Evolutionary conservation across 169 alveolate species (phyloP).

Genomic region (Babesia sp.): DNA sequence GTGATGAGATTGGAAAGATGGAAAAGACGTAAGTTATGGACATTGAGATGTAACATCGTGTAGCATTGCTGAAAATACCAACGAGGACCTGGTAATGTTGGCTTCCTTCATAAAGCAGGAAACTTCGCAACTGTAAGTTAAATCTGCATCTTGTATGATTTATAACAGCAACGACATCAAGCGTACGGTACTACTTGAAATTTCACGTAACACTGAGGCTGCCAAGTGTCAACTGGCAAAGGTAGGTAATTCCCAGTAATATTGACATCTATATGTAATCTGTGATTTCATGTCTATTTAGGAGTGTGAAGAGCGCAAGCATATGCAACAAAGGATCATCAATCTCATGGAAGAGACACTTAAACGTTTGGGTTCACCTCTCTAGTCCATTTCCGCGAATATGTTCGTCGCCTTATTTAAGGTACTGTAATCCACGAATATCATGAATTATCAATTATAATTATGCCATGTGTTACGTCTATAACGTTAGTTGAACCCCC

Average conservation of each 20-base stretch:
- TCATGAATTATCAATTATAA: too few relatives aligned
- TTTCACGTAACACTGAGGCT: conserved; percentile 18
- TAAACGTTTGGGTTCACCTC: conserved; percentile 59
- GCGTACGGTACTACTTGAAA: conserved; percentile 20
- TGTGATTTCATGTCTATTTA: not conserved
- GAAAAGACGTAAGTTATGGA: conserved; percentile 40
- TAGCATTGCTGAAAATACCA: conserved; percentile 42
- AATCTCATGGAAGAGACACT: conserved; percentile 64
- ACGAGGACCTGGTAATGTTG: conserved; percentile 54
- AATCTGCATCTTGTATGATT: too few relatives aligned
- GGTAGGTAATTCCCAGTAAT: conserved; percentile 17
- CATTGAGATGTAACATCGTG: not conserved
- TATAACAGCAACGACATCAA: conserved; percentile 35
- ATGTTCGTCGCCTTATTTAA: too few relatives aligned
- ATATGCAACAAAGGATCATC: conserved; percentile 45
- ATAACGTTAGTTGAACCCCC: too few relatives aligned
- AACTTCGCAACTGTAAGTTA: conserved; percentile 35
- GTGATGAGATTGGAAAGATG: conserved; percentile 34
- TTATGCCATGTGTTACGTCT: too few relatives aligned
- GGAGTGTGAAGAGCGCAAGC: conserved; percentile 66
- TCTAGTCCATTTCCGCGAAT: too few relatives aligned
- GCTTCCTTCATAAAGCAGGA: conserved; percentile 61
- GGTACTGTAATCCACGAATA: too few relatives aligned
- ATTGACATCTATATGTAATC: not conserved
- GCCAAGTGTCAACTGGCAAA: conserved; percentile 36